Evolutionary conservation across 176 grass and related monocot genomes (phyloP).

Genomic region (Elymus sibiricus): DNA sequence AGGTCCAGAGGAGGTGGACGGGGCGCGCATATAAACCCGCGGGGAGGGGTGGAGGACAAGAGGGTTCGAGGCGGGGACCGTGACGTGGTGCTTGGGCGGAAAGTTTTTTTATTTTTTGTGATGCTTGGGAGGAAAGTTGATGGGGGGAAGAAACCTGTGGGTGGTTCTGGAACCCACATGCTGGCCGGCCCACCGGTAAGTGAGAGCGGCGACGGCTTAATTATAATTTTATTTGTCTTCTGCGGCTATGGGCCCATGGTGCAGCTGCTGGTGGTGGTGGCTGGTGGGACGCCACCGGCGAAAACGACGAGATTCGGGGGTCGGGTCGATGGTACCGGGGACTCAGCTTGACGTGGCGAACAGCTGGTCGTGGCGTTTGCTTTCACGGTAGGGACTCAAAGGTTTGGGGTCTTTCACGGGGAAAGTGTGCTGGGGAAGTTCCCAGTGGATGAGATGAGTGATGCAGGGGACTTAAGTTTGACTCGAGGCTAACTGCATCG

Average conservation of each 20-base stretch:
- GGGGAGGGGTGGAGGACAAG: neutral
- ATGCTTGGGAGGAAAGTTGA: neutral
- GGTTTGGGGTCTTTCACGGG: neutral
- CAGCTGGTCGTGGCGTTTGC: neutral
- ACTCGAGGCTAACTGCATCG: neutral
- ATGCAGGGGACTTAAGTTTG: neutral
- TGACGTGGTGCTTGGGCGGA: slow-evolving; percentile 22
- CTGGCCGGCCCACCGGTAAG: neutral
- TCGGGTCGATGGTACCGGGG: neutral
- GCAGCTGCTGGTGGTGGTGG: neutral
- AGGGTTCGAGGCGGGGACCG: neutral
- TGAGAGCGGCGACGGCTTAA: neutral
- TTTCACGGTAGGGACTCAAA: neutral
- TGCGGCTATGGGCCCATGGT: neutral
- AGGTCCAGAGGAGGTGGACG: neutral
- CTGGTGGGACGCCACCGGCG: neutral
- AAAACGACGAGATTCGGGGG: slow-evolving; percentile 17
- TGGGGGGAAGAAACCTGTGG: neutral
- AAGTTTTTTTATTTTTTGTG: neutral
- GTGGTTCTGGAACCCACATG: slow-evolving; percentile 12
- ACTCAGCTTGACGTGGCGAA: slow-evolving; percentile 22
- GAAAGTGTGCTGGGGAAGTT: neutral
- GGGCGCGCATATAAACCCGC: neutral
- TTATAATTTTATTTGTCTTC: neutral
- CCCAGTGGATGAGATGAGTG: neutral